Evolutionary conservation across 371 early-diverging fungal genomes (phyloP), one percentile per base, ranked within the genome.

Genomic region (Rhizopus stolonifer): DNA sequence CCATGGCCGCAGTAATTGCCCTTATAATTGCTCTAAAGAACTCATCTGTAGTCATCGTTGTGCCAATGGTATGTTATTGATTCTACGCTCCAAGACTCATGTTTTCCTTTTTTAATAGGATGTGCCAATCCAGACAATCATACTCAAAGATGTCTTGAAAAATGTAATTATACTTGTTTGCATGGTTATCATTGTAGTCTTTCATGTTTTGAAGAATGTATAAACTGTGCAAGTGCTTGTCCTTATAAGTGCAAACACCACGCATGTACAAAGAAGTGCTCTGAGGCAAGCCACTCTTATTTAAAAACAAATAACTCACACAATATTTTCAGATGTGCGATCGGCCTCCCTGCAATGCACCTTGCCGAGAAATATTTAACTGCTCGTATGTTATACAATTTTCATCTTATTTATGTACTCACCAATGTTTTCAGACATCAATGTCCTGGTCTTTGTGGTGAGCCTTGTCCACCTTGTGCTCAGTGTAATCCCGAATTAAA

Each of bases 311-410:
- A n/a, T n/a, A n/a, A n/a, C n/a, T n/a, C n/a, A n/a, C n/a, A n/a
- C n/a, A n/a, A n/a, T n/a, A n/a, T n/a, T n/a, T n/a, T n/a, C n/a
- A 72, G 69, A 66, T 52, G 47, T 79, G 80, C 47, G 73, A 79
- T 56, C 58, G 80, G 33, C 65, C 62, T 13, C 71, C 77, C 15
- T 79, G 80, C 44, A 55, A 76, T 21, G 29, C 54, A 17, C 47
- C 52, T 21, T 79, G 80, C 34, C 22, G 33, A 15, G 47, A 51
- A 15, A 50, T 4, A 5, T 44, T 79, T 0, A 14, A 2, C 0
- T 79, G 79, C 67, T 44, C 47, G 79, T 79, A 64, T 54, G 63
- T 67, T 23, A 14, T 10, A 14, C n/a, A 1, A 21, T 19, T 2
- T 45, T 43, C 36, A 13, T 52, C 18, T 34, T 21, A 43, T 26